Base-by-base conservation (phyloP, 192 early-diverging fungal species). In the Backusella morwellensis region DNA sequence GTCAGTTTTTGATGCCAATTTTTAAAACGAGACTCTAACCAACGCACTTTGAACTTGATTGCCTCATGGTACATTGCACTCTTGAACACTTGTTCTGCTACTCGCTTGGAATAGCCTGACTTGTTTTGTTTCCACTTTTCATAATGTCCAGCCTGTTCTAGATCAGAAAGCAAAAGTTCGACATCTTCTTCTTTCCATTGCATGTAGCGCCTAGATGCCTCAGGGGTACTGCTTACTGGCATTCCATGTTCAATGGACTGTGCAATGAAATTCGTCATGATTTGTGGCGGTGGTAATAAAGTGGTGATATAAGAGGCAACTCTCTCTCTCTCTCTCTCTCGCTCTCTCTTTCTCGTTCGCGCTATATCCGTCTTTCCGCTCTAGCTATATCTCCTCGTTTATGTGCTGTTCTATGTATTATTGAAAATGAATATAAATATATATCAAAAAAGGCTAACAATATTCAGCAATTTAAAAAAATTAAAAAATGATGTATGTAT, bases 1-100 rank as follows among this genome's bases (percentile, higher is more conserved):
- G 42, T 69, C 68, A 69, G 11, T 15, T 59, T 68, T 17, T 54
- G 32, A 77, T 77, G 15, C 68, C 66, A 70, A 23, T 19, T 34
- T 36, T 50, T 66, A 38, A 70, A 77, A 4, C 75, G 67, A 23
- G 75, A 70, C 38, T 77, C 75, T n/a, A 77, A 29, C 75, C 75
- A 77, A 69, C 75, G 67, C 32, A 77, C 75, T 70, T 77, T 77
- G 44, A 77, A 77, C 34, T 77, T 77, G 68, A 77, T 77, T 29
- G 75, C 75, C 50, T 77, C 75, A 59, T 77, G 75, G 26, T 77
- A 77, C 68, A 77, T 70, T 19, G 21, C 35, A 40, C 40, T 70
- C 6, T 42, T 35, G 52, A 77, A 77, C 1, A 77, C 75, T 70
- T 69, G 47, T 41, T 69, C 50, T 35, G 75, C 68, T 40, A 77